These are phyloP conservation scores for Cladosporium oxysporum DNA, from an alignment of 2,329 filamentous ascomycete genomes.

Conservation along the genomic window DNA sequence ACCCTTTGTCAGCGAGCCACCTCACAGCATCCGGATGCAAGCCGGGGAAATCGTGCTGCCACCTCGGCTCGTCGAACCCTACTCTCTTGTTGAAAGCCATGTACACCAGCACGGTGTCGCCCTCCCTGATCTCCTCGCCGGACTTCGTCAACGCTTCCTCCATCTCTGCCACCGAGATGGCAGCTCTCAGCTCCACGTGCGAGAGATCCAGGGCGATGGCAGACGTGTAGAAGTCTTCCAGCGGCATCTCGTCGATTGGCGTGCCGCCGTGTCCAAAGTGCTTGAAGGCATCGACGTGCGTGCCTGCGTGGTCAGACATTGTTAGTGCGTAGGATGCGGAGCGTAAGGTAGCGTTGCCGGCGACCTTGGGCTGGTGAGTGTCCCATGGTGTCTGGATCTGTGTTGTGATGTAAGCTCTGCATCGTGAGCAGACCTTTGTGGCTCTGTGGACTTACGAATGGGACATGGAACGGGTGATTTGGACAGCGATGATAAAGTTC, in stretches of 20 bases:
- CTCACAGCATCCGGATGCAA: conserved; percentile 30
- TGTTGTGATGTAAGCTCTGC: not conserved
- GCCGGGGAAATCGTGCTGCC: conserved; percentile 34
- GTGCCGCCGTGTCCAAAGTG: conserved; percentile 33
- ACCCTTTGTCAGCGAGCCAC: conserved; percentile 33
- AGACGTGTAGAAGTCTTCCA: conserved; percentile 33
- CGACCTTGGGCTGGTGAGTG: conserved; percentile 32
- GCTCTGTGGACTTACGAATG: not conserved
- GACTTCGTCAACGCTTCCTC: conserved; percentile 27
- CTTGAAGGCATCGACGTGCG: conserved; percentile 34
- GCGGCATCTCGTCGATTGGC: conserved; percentile 32
- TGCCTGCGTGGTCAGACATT: conserved; percentile 31
- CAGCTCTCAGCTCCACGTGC: conserved; percentile 30
- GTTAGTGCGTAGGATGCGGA: conserved; percentile 31
- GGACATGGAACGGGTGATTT: conserved; percentile 32
- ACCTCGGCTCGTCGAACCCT: conserved; percentile 30
- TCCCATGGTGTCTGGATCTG: conserved; percentile 30
- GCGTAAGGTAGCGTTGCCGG: conserved; percentile 31
- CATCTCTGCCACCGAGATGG: conserved; percentile 30
- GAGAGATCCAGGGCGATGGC: conserved; percentile 33
- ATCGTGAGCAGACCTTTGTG: not conserved
- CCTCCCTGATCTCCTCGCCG: conserved; percentile 29
- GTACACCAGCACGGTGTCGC: conserved; percentile 31
- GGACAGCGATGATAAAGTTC: conserved; percentile 33
- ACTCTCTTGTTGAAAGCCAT: conserved; percentile 33